Evolutionary conservation across 768 basidiomycete species (phyloP).

Genomic region (Suillus clintonianus): DNA sequence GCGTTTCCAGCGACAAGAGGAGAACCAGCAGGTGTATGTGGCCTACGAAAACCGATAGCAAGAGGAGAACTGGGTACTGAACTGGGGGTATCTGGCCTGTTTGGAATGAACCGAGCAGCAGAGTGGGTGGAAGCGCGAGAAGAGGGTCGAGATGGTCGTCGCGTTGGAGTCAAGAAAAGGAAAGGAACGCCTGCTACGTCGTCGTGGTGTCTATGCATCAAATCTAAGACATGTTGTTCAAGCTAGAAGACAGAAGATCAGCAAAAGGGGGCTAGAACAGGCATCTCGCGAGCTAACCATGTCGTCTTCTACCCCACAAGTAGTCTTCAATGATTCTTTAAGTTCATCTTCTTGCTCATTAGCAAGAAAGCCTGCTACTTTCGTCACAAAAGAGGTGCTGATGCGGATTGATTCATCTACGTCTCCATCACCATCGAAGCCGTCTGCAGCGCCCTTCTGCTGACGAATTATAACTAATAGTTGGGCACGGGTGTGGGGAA

Average conservation of each 20-base stretch:
- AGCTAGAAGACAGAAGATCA: constrained; percentile 45
- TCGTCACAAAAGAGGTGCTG: constrained; percentile 62
- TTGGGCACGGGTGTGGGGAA: constrained; percentile 84
- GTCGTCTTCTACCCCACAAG: constrained; percentile 69
- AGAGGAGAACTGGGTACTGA: constrained; percentile 80
- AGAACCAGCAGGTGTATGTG: constrained; percentile 78
- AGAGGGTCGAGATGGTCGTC: constrained; percentile 79
- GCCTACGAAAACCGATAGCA: constrained; percentile 69
- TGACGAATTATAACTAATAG: constrained; percentile 73
- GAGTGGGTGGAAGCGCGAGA: constrained; percentile 78
- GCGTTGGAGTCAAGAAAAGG: constrained; percentile 77
- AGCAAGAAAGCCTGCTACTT: constrained; percentile 70
- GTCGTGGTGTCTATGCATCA: constrained; percentile 95
- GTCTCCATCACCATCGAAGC: constrained; percentile 58
- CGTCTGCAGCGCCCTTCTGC: constrained; percentile 58
- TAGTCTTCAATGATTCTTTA: constrained; percentile 70
- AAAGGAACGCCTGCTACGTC: constrained; percentile 82
- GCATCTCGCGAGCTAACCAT: constrained; percentile 47
- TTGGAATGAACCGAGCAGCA: constrained; percentile 56
- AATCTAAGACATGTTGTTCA: constrained; percentile 87
- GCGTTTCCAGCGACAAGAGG: constrained; percentile 64
- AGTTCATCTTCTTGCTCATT: constrained; percentile 88
- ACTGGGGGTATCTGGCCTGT: constrained; percentile 74
- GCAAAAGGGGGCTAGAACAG: constrained; percentile 18
- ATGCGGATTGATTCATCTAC: constrained; percentile 55